phyloP scores from a whole-genome alignment of 2,329 filamentous ascomycete genomes.

The Penicillium sp. region DNA sequence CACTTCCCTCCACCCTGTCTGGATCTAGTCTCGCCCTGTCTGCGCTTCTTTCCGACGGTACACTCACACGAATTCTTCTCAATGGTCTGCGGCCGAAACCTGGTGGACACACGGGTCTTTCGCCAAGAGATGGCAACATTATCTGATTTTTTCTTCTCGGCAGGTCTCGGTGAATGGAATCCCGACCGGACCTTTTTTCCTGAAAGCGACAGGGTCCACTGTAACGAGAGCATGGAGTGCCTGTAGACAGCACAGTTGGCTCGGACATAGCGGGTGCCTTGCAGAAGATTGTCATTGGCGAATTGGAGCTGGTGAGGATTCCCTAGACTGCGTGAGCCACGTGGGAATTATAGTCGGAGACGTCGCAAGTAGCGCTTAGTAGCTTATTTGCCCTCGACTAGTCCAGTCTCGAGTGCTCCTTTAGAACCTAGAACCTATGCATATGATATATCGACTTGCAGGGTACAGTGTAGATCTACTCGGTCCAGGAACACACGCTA shows the following conservation, averaged over 20 bases:
- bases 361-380: not conserved
- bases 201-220: not conserved
- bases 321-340: not conserved
- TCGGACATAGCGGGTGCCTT: not conserved
- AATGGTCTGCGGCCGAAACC: not conserved
- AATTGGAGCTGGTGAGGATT: not conserved
- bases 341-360: not conserved
- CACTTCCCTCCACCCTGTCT: slow-evolving; percentile 25
- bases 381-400: too few relatives aligned
- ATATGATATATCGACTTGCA: too few relatives aligned
- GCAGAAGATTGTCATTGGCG: not conserved
- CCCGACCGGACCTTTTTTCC: not conserved
- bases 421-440: too few relatives aligned
- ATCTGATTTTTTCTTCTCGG: slow-evolving; percentile 5
- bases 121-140: slow-evolving; percentile 1
- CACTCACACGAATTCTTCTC: slow-evolving; percentile 2
- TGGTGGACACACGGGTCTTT: slow-evolving; percentile 8
- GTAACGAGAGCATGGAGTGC: not conserved
- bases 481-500: not conserved
- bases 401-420: not conserved
- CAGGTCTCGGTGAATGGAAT: not conserved
- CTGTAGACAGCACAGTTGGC: too few relatives aligned
- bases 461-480: too few relatives aligned
- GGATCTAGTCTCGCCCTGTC: slow-evolving; percentile 9
- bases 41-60: slow-evolving; percentile 16